Conservation (phyloP, 345 rosid genomes). For the Alliaria petiolata region DNA sequence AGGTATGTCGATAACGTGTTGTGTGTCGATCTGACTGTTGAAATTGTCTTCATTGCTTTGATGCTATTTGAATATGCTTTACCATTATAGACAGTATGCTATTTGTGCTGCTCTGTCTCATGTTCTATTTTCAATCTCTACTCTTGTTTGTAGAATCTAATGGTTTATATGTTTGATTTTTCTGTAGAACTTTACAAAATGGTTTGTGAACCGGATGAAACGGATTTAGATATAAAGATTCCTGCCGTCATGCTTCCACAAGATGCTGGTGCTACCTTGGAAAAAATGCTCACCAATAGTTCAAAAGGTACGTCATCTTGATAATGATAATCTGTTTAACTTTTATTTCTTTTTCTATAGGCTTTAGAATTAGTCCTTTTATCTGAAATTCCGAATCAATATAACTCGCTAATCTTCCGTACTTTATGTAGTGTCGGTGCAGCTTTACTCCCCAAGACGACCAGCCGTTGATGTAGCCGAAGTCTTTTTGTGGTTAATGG, state of each 20-base stretch:
- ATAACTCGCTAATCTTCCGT: not conserved
- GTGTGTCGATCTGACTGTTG: not conserved
- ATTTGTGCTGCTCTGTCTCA: not conserved
- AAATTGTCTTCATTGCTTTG: not conserved
- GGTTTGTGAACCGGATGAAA: constrained; percentile 98
- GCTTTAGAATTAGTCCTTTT: not conserved
- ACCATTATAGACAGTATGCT: not conserved
- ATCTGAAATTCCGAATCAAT: not conserved
- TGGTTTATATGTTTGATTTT: constrained; percentile 8
- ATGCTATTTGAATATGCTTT: not conserved
- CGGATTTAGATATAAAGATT: constrained; percentile 79
- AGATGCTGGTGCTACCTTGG: constrained; percentile 87
- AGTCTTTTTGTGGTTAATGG: constrained; percentile 99
- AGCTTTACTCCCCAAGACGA: constrained; percentile 86
- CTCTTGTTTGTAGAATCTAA: not conserved
- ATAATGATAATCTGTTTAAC: constrained; percentile 3
- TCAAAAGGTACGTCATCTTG: constrained; percentile 49
- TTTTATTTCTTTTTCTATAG: not conserved
- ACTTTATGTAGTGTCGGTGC: constrained; percentile 68
- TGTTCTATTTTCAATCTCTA: not conserved
- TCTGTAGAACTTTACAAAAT: constrained; percentile 89
- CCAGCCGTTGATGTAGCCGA: constrained; percentile 94
- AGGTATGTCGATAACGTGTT: constrained; percentile 40
- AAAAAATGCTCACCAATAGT: constrained; percentile 53
- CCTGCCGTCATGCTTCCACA: constrained; percentile 96